Conservation (phyloP, 371 early-diverging fungal genomes). For the Mucor ambiguus region DNA sequence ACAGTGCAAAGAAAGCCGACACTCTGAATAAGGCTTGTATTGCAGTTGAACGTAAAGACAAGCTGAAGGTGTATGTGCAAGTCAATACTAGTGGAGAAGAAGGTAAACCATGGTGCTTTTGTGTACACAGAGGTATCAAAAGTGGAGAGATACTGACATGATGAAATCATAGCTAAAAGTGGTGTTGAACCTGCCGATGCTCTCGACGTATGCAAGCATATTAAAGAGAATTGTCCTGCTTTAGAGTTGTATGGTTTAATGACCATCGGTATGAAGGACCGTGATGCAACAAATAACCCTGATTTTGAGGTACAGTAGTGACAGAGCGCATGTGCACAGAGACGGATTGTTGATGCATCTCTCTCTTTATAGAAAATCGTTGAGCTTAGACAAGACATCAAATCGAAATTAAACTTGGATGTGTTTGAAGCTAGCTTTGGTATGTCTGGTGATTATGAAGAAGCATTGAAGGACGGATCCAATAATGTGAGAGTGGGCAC, state of each 20-base stretch:
- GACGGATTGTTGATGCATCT: not conserved
- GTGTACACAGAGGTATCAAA: too few relatives aligned
- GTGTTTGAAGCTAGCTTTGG: conserved; percentile 92
- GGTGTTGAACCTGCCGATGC: conserved; percentile 65
- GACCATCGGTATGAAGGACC: conserved; percentile 88
- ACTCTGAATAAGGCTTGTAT: conserved; percentile 76
- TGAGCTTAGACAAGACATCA: conserved; percentile 9
- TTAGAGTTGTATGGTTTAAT: conserved; percentile 85
- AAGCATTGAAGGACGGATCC: conserved; percentile 82
- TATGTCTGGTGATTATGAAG: conserved; percentile 93
- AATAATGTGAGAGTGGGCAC: conserved; percentile 93
- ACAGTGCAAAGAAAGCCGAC: conserved; percentile 81
- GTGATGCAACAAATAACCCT: conserved; percentile 69
- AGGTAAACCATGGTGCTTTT: conserved; percentile 41
- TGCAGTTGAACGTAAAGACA: conserved; percentile 44
- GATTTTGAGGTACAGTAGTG: conserved; percentile 73
- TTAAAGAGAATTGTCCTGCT: conserved; percentile 66
- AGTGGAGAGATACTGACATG: not conserved
- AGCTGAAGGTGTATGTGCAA: conserved; percentile 86
- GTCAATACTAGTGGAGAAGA: conserved; percentile 95
- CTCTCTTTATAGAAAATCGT: conserved; percentile 11
- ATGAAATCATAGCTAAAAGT: conserved; percentile 67
- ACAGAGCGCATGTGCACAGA: not conserved
- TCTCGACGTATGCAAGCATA: conserved; percentile 59
- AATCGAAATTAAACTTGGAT: conserved; percentile 22